phyloP scores from a whole-genome alignment of 306 rosid genomes.

The Vigna unguiculata region DNA sequence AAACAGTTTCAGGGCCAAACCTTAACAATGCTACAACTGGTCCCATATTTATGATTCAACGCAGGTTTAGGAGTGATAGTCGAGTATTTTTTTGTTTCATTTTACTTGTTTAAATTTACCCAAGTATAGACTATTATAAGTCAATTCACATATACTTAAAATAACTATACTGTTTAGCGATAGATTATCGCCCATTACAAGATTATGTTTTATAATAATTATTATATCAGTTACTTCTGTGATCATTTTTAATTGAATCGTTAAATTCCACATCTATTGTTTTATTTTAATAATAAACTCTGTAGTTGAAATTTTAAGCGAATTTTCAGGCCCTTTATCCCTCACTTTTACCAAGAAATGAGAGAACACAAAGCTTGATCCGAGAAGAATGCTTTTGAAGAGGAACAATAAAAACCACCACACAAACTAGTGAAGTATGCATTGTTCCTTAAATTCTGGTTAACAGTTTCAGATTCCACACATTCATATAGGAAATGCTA shows the following conservation, averaged over 20 bases:
- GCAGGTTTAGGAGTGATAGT: background rate
- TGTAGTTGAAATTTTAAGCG: background rate
- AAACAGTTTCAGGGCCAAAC: background rate
- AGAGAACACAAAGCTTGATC: slow-evolving; percentile 10
- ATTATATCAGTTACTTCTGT: too few species aligned
- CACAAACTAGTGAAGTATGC: slow-evolving; percentile 4
- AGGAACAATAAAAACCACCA: slow-evolving; percentile 29
- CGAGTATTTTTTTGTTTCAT: background rate
- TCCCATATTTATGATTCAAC: background rate
- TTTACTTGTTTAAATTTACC: background rate
- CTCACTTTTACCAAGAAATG: background rate
- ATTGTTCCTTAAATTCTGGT: slow-evolving; percentile 32
- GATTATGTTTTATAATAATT: too few species aligned
- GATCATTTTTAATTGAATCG: too few species aligned
- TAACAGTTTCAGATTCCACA: background rate
- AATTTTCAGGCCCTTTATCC: background rate
- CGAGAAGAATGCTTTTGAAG: slow-evolving; percentile 45
- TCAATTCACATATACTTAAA: background rate
- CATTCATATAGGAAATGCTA: slow-evolving; percentile 18
- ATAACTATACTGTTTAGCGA: background rate
- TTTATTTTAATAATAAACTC: too few species aligned
- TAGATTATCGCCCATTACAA: too few species aligned
- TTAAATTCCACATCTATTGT: too few species aligned
- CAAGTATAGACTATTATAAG: background rate
- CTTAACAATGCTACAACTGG: background rate